Evolutionary conservation across 2,329 filamentous ascomycete species (phyloP), one percentile per base, ranked within the genome.

Genomic region (Monosporascus sp.): DNA sequence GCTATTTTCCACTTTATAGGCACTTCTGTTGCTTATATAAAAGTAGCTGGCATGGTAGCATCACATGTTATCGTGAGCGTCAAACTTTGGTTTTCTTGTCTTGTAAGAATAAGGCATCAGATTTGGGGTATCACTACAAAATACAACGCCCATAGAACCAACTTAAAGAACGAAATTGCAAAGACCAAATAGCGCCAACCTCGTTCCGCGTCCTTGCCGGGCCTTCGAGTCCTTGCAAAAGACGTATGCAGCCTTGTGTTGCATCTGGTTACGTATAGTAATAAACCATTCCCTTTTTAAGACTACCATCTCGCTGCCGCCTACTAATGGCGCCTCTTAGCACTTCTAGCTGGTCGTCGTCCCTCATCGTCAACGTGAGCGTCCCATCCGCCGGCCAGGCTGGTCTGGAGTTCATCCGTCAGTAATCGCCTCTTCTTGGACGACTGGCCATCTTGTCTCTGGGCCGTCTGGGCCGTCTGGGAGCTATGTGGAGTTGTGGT

Each of bases 351-450:
- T 18, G 59, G 56, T 28, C 63, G 57, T 48, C 52, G 60, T 14
- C 63, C 61, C 9, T 55, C 31, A 28, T 55, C 53, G 26, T 60
- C 58, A 45, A 60, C 57, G 18, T 43, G 45, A 31, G 53, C 43
- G 20, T 56, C 50, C 63, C 63, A 65, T 2, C 51, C 49, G 22
- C 46, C 55, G 15, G 62, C 60, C 14, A 65, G 38, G 37, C 57
- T 37, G 15, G 56, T 55, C 20, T 41, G 40, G 18, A 65, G 54
- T 37, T 53, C 54, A 5, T 60, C 52, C 3, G 31, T 14, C n/a
- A 17, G 51, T 3, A 41, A 55, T n/a, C 49, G 55, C 7, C 56
- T 53, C 38, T 56, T 63, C 48, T 52, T 58, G n/a, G 46, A 48
- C 20, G n/a, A 48, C 18, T 37, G 38, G 9, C 9, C 9, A n/a